Base-by-base conservation (phyloP, 352 stramenopile species). In the Globisporangium iwayamae region DNA sequence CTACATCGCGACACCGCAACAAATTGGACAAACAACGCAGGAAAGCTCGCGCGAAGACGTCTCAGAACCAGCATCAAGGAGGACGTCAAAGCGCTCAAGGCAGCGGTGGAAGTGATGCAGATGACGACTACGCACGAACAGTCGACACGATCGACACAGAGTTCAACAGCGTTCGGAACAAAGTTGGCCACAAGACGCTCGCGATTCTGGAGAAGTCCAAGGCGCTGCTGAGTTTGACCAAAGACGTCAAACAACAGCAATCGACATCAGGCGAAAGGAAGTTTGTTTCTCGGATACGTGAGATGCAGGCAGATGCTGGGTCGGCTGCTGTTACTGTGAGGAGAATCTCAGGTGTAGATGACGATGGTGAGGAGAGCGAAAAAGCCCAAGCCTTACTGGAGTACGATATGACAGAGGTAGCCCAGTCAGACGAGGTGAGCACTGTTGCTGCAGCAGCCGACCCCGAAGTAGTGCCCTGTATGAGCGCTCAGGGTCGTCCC, bases 181-280 rank as follows among this genome's bases (percentile, higher is more conserved):
- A 81, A 71, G 69, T 90, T 4, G 77, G 79, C 4, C 46, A 75
- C 52, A 72, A 73, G 41, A 90, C 81, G 9, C 68, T 83, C 4
- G 79, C 81, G 0, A 87, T 90, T 22, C 66, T 90, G 0, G 74
- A 87, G 46, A 72, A 74, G 11, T 81, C 75, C 13, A 78, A 78
- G 30, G 55, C 58, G 1, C 69, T 89, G n/a, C 66, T 90, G 30
- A 68, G 55, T 5, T 56, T 72, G 52, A 72, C 61, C 22, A 78
- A 65, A 64, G 14, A 58, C 16, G 14, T 34, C 11, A 47, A 47
- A 36, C 34, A 36, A 13, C 16, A 22, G 22, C 30, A 28, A 0
- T 47, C 16, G 16, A 20, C 25, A 39, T 20, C 6, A 56, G 47
- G 47, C 2, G 34, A 22, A 3, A 18, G 59, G 25, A 51, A 41